Conservation (phyloP, 2,329 filamentous ascomycete species). For the Graphium sp. region DNA sequence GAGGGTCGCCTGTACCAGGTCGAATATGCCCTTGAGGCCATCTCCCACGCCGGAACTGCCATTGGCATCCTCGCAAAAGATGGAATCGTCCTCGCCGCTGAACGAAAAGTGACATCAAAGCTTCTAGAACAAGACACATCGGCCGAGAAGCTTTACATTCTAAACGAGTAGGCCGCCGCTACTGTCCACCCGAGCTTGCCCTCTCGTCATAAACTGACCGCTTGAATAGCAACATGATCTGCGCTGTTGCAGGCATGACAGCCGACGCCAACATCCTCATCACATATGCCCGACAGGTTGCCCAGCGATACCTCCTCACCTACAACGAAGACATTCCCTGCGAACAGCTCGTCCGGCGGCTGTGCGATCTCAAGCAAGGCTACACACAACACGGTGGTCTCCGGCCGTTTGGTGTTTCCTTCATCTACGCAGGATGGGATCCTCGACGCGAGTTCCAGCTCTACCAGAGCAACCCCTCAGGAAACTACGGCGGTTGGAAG, state of each 20-base stretch:
- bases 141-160: conserved; percentile 97
- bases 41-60: conserved; percentile 93
- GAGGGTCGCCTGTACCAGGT: conserved; percentile 98
- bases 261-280: conserved; percentile 99
- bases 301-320: conserved; percentile 92
- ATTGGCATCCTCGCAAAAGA: conserved; percentile 94
- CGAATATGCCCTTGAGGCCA: conserved; percentile 97
- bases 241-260: conserved; percentile 96
- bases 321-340: conserved; percentile 99
- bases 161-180: conserved; percentile 67
- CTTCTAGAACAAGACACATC: conserved; percentile 98
- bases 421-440: conserved; percentile 99
- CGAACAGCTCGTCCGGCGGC: conserved; percentile 88
- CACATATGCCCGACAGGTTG: conserved; percentile 95
- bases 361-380: conserved; percentile 97
- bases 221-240: conserved; percentile 93
- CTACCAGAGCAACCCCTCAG: conserved; percentile 96
- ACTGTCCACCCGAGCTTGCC: neutral
- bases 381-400: conserved; percentile 99
- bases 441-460: conserved; percentile 93
- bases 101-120: conserved; percentile 99
- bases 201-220: neutral
- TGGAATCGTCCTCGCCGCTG: conserved; percentile 93
- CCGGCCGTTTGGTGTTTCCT: conserved; percentile 92
- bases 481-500: conserved; percentile 99